These are phyloP conservation scores for Craspedostauros australis DNA, from an alignment of 108 stramenopile species.

Conservation along the genomic window DNA sequence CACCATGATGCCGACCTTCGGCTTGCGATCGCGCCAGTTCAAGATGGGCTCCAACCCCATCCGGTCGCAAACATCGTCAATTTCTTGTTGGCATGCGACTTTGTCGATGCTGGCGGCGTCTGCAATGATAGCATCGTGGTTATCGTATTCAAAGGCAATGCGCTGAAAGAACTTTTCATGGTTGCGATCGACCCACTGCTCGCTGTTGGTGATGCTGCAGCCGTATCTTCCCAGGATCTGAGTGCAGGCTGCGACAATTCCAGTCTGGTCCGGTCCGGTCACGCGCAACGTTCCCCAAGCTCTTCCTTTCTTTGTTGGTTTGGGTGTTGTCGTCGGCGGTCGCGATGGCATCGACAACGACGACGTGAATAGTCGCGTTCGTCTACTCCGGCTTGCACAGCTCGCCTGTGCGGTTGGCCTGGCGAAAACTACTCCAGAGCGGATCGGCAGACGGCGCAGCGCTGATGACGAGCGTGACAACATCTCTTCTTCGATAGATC, in stretches of 20 bases:
- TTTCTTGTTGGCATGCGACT: constrained; percentile 1
- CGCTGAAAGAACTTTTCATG: constrained; percentile 62
- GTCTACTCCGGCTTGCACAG: too few relatives aligned
- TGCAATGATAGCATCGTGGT: not conserved
- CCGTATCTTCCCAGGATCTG: constrained; percentile 55
- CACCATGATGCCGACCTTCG: constrained; percentile 36
- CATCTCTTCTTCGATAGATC: too few relatives aligned
- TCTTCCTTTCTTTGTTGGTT: not conserved
- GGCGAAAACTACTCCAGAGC: too few relatives aligned
- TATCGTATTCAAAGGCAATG: constrained; percentile 40
- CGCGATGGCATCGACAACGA: too few relatives aligned
- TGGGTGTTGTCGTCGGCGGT: too few relatives aligned
- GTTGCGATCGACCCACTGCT: constrained; percentile 41
- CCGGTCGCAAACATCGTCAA: constrained; percentile 13
- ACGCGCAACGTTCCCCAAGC: constrained; percentile 36
- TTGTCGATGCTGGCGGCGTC: not conserved
- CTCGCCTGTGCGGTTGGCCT: too few relatives aligned
- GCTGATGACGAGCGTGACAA: too few relatives aligned
- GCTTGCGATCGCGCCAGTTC: constrained; percentile 34
- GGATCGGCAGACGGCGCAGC: too few relatives aligned
- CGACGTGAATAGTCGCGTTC: too few relatives aligned
- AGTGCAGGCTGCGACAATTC: constrained; percentile 72
- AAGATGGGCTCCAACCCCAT: constrained; percentile 15
- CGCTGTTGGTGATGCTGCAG: constrained; percentile 58
- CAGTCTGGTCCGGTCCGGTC: constrained; percentile 47